Evolutionary conservation across 306 rosid species (phyloP).

Genomic region (Fagus sylvatica): DNA sequence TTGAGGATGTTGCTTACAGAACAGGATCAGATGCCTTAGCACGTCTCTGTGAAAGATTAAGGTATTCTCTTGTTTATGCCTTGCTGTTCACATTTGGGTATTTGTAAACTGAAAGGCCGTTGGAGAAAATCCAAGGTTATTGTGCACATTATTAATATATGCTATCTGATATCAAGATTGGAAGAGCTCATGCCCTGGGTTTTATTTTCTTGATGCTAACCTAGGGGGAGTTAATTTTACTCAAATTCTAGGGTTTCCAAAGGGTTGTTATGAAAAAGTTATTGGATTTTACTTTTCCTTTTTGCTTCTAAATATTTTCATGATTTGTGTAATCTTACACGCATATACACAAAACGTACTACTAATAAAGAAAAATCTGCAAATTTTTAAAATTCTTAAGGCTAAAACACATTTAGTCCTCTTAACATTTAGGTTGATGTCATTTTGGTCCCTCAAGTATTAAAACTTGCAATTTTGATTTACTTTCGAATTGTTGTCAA

Average conservation of each 20-base stretch:
- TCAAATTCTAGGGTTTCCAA: neutral
- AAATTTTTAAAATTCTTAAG: too few species aligned
- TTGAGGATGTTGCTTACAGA: slow-evolving; percentile 81
- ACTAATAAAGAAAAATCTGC: neutral
- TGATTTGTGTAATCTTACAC: neutral
- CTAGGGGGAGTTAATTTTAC: neutral
- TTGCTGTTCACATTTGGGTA: neutral
- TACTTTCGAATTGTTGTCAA: too few species aligned
- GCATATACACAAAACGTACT: neutral
- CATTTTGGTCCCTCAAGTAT: too few species aligned
- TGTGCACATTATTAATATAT: neutral
- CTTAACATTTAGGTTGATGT: too few species aligned
- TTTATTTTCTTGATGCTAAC: neutral
- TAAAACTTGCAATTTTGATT: too few species aligned
- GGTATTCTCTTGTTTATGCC: slow-evolving; percentile 40
- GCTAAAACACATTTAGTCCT: too few species aligned
- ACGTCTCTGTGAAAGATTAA: slow-evolving; percentile 84
- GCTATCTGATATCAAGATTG: neutral
- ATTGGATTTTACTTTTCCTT: neutral
- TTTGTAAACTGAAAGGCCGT: neutral
- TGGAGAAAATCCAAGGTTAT: neutral
- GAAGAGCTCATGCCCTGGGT: neutral
- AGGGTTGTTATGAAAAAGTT: neutral
- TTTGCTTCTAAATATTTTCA: neutral
- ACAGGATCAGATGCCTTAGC: slow-evolving; percentile 92